Base-by-base conservation (phyloP, 2,329 filamentous ascomycete species). In the Tolypocladium tropicale region DNA sequence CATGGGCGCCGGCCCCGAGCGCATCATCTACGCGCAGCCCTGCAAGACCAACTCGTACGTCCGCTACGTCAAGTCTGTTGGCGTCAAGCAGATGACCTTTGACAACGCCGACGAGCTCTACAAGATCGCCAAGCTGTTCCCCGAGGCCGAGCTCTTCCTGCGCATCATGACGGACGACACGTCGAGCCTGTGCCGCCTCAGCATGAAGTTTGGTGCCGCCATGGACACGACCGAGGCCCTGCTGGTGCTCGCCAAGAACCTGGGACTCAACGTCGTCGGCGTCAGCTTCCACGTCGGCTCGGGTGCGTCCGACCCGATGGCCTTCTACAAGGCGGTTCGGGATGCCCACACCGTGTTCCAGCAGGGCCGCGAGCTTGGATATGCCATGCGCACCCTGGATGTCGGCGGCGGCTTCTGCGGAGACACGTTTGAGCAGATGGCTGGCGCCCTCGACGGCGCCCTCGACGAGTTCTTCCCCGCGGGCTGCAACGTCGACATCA, bases 1-100 rank as follows among this genome's bases (percentile, higher is more conserved):
- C 67, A 82, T 92, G 71, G 92, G 91, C 64, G 81, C 95, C 63
- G 86, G 89, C 68, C 89, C 94, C 14, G 83, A 85, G 62, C 91
- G 93, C 72, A 95, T 99, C 78, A 96, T 99, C 76, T 99, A 97
- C 70, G 94, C 94, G 53, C 94, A 99, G 77, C 94, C 94, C 56
- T 97, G 94, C 88, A 99, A 99, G 85, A 99, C 94, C 67, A 95
- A 94, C 77, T 96, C 93, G 52, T 97, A 96, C 73, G 81, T 99
- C 60, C 90, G 92, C 68, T 95, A 92, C 68, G 94, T 95, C 61
- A 85, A 88, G 67, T 82, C 84, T 69, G 79, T 86, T 63, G 88
- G 88, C 63, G 94, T 99, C 70, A 93, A 89, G 77, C 90, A 96
- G 79, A 97, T 99, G 93, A 99, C 94, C 2, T 97, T 99, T 70